Conservation (phyloP, 805 yeast species). For the Naumovozyma castellii region DNA sequence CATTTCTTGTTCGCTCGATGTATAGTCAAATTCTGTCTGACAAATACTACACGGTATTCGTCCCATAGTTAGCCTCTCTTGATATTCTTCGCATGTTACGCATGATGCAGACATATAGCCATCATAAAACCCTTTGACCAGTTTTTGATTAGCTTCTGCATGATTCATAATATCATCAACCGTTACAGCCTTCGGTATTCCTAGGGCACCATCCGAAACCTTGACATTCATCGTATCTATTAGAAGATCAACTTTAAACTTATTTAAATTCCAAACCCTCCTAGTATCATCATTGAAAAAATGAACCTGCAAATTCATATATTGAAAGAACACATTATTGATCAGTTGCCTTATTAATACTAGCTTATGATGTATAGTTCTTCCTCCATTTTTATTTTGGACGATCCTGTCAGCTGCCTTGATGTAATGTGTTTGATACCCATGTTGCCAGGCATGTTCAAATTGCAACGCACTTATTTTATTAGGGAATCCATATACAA, state of each 20-base stretch:
- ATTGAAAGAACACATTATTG: slow-evolving; percentile 34
- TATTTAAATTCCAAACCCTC: slow-evolving; percentile 19
- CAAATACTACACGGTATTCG: slow-evolving; percentile 30
- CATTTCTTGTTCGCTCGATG: slow-evolving; percentile 18
- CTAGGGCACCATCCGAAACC: slow-evolving; percentile 5
- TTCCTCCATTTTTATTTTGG: slow-evolving; percentile 31
- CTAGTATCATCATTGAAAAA: slow-evolving; percentile 33
- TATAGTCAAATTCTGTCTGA: slow-evolving; percentile 27
- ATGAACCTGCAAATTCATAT: slow-evolving; percentile 38
- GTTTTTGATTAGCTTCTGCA: slow-evolving; percentile 17
- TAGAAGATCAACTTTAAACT: slow-evolving; percentile 8
- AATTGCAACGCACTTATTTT: slow-evolving; percentile 64
- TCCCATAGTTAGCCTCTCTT: slow-evolving; percentile 18
- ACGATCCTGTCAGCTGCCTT: slow-evolving; percentile 31
- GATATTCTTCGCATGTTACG: slow-evolving; percentile 7
- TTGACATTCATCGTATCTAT: not conserved
- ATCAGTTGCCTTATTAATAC: slow-evolving; percentile 41
- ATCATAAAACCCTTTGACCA: slow-evolving; percentile 24
- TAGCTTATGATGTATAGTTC: slow-evolving; percentile 37
- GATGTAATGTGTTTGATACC: slow-evolving; percentile 55
- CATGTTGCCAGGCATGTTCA: slow-evolving; percentile 81
- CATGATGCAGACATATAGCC: slow-evolving; percentile 8
- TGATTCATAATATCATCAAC: slow-evolving; percentile 9
- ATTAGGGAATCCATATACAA: slow-evolving; percentile 66
- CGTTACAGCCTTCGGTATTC: slow-evolving; percentile 5